phyloP scores from a whole-genome alignment of 129 eudicot species.

The Erigeron canadensis region DNA sequence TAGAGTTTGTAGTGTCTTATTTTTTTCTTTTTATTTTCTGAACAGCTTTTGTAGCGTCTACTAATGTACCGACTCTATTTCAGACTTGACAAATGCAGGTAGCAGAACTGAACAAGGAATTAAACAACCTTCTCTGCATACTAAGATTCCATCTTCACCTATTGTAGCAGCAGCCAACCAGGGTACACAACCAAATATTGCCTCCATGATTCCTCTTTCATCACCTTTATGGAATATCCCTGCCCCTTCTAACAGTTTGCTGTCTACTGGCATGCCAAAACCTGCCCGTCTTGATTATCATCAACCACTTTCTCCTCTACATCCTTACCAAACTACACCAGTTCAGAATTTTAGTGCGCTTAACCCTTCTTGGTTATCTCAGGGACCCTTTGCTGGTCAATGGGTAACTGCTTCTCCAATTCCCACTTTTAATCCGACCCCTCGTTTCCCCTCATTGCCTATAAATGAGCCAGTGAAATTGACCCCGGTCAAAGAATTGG shows the following conservation, averaged over 20 bases:
- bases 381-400: conserved; percentile 59
- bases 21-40: too few species aligned
- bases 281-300: conserved; percentile 48
- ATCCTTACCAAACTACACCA: conserved; percentile 61
- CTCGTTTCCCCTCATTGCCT: conserved; percentile 42
- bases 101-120: conserved; percentile 46
- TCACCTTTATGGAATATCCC: conserved; percentile 80
- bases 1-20: too few species aligned
- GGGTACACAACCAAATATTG: conserved; percentile 41
- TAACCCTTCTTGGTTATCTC: conserved; percentile 74
- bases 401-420: conserved; percentile 73
- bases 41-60: conserved; percentile 8
- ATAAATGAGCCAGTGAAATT: conserved; percentile 54
- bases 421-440: conserved; percentile 37
- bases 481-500: conserved; percentile 51
- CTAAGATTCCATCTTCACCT: conserved; percentile 44
- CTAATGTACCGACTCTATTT: conserved; percentile 25
- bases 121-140: conserved; percentile 44
- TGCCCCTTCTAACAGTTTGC: conserved; percentile 54
- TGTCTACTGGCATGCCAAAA: conserved; percentile 44
- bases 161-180: conserved; percentile 48
- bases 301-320: conserved; percentile 58
- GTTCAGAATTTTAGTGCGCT: conserved; percentile 42
- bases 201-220: conserved; percentile 66
- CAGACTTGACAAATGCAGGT: conserved; percentile 43